These are phyloP conservation scores for Fusarium sp. DNA, from an alignment of 2,329 filamentous ascomycete species.

Conservation along the genomic window DNA sequence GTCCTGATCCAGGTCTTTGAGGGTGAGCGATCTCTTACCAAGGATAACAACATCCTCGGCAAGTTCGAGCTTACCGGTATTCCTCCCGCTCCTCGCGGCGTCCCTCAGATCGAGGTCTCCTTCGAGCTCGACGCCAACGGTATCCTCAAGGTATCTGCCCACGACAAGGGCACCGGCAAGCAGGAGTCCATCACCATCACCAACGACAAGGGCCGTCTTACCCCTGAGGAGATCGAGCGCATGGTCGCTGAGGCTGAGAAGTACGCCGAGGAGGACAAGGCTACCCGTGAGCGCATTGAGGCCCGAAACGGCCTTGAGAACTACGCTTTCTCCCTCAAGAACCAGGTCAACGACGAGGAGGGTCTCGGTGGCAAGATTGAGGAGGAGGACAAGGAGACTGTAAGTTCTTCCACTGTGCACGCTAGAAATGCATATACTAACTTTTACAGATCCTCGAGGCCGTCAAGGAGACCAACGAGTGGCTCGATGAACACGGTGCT, in stretches of 20 bases:
- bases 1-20: slow-evolving; percentile 96
- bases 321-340: slow-evolving; percentile 99
- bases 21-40: slow-evolving; percentile 92
- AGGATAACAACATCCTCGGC: slow-evolving; percentile 96
- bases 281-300: slow-evolving; percentile 95
- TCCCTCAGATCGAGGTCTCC: slow-evolving; percentile 97
- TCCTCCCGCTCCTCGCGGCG: slow-evolving; percentile 91
- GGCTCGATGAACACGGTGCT: slow-evolving; percentile 94
- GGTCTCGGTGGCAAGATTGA: slow-evolving; percentile 98
- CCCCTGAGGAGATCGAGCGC: slow-evolving; percentile 96
- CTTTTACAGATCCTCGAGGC: slow-evolving; percentile 79
- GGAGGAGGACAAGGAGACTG: slow-evolving; percentile 97
- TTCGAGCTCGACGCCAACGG: slow-evolving; percentile 99
- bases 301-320: slow-evolving; percentile 97
- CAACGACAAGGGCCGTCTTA: slow-evolving; percentile 98
- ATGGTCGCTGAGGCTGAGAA: slow-evolving; percentile 99
- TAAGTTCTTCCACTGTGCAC: slow-evolving; percentile 56
- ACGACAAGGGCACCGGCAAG: slow-evolving; percentile 98
- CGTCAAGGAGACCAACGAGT: slow-evolving; percentile 95
- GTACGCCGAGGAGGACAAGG: slow-evolving; percentile 99
- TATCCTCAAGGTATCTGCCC: slow-evolving; percentile 94
- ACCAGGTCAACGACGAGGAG: slow-evolving; percentile 97
- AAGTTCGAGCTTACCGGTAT: slow-evolving; percentile 99
- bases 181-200: slow-evolving; percentile 97
- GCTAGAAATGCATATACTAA: slow-evolving; percentile 44